A percentile compares a stretch with the other conserved stretches of the same genome.
These are phyloP conservation scores for Trichoderma sp. DNA, from an alignment of 2,329 filamentous ascomycete species.

Conservation along the genomic window DNA sequence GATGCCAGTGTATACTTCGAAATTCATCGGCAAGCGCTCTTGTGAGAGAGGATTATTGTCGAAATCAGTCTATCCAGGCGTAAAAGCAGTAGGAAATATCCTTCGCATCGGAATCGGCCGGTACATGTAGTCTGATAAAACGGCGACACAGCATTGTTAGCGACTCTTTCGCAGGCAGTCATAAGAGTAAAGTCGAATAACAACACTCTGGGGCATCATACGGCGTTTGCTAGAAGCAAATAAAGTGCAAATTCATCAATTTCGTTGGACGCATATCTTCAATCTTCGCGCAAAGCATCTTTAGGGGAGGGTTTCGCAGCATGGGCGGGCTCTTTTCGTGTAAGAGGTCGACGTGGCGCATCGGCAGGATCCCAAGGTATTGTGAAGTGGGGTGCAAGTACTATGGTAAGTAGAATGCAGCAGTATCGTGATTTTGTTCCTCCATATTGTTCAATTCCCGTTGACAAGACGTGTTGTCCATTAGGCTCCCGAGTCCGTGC, in stretches of 20 bases:
- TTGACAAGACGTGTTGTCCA: neutral
- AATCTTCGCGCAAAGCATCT: neutral
- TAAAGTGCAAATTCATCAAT: neutral
- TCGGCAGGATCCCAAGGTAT: neutral
- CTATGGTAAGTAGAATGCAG: neutral
- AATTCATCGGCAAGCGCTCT: neutral
- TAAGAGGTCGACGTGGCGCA: neutral
- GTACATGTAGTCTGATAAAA: neutral
- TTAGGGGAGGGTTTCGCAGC: neutral
- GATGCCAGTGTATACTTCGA: neutral
- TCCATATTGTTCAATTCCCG: neutral
- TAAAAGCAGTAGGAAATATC: neutral
- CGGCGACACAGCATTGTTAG: neutral
- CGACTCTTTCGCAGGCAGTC: neutral
- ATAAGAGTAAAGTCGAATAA: neutral
- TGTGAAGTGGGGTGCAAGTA: neutral
- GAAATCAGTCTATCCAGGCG: neutral
- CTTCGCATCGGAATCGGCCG: neutral
- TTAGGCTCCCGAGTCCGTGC: neutral
- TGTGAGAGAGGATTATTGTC: neutral
- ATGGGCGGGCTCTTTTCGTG: neutral
- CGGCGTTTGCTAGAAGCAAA: neutral
- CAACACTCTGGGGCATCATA: neutral
- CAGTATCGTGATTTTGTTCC: neutral
- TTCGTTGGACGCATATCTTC: neutral